Evolutionary conservation across 225 moss, liverwort and hornwort genomes (phyloP).

Genomic region (Pleurozium schreberi): DNA sequence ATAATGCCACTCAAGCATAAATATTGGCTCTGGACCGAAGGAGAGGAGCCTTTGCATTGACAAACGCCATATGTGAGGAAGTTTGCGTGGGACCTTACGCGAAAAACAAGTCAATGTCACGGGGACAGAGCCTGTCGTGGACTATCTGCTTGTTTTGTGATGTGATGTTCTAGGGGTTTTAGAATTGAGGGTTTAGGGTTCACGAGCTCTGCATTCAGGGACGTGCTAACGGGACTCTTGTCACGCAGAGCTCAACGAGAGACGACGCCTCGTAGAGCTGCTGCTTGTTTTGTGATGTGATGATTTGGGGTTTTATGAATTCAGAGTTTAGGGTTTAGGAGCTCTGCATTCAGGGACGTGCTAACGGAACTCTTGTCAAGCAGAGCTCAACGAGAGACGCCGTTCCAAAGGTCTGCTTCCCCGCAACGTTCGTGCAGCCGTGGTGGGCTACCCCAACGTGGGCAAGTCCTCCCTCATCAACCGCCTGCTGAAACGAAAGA

Average conservation of each 20-base stretch:
- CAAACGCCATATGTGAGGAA: not conserved
- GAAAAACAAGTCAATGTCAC: too few species aligned
- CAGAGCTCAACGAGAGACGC: slow-evolving; percentile 50
- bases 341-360: not conserved
- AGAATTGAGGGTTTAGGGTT: not conserved
- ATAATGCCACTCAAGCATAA: not conserved
- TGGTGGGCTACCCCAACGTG: slow-evolving; percentile 58
- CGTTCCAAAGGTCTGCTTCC: slow-evolving; percentile 74
- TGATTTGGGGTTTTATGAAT: not conserved
- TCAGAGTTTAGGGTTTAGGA: not conserved
- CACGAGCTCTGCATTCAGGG: not conserved
- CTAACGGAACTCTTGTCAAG: not conserved
- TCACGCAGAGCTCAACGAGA: slow-evolving; percentile 37
- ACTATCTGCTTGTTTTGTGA: not conserved
- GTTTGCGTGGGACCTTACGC: not conserved
- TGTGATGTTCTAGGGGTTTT: not conserved
- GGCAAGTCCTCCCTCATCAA: slow-evolving; percentile 63
- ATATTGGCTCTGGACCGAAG: not conserved
- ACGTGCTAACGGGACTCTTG: not conserved
- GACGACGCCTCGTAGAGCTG: slow-evolving; percentile 1
- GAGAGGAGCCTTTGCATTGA: not conserved
- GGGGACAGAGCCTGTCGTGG: not conserved
- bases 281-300: not conserved
- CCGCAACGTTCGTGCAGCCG: slow-evolving; percentile 55
- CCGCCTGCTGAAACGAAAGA: slow-evolving; percentile 36